Evolutionary conservation across 2,329 filamentous ascomycete genomes (phyloP).

Genomic region (Sporothrix curviconia): DNA sequence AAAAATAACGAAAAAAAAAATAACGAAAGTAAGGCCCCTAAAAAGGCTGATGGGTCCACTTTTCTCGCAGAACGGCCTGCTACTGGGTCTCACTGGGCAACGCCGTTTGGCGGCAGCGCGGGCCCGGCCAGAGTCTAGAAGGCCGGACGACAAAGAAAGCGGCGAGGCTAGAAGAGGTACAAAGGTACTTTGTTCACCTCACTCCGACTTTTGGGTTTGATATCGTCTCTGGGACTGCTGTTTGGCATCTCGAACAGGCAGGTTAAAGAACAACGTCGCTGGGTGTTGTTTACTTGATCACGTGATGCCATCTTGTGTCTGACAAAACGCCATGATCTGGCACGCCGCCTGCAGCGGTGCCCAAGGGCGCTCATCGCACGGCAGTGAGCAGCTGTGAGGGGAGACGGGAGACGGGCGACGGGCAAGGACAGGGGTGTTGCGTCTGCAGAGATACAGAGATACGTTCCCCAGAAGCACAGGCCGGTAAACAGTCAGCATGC

Average conservation of each 20-base stretch:
- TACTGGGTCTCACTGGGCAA: slow-evolving; percentile 11
- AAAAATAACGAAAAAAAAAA: not conserved
- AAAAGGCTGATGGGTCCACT: slow-evolving; percentile 1
- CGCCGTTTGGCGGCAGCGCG: slow-evolving; percentile 6
- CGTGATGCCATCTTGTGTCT: not conserved
- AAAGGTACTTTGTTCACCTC: not conserved
- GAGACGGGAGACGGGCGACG: not conserved
- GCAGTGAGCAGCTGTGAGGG: not conserved
- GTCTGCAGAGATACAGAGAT: no score
- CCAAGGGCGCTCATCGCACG: not conserved
- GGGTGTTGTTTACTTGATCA: not conserved
- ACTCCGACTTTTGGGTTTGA: not conserved
- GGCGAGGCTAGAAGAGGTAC: not conserved
- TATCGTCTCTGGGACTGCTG: no score
- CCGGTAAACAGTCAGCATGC: not conserved
- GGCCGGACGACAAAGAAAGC: not conserved
- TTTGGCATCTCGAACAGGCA: no score
- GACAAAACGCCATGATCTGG: not conserved
- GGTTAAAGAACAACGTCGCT: no score
- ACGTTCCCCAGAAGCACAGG: not conserved
- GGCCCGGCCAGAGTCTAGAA: not conserved
- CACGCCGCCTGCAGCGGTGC: slow-evolving; percentile 2
- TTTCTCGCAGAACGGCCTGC: slow-evolving; percentile 1
- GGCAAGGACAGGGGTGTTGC: no score
- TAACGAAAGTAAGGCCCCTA: not conserved